Conservation (phyloP, 371 early-diverging fungal genomes). For the Mortierella sp. region DNA sequence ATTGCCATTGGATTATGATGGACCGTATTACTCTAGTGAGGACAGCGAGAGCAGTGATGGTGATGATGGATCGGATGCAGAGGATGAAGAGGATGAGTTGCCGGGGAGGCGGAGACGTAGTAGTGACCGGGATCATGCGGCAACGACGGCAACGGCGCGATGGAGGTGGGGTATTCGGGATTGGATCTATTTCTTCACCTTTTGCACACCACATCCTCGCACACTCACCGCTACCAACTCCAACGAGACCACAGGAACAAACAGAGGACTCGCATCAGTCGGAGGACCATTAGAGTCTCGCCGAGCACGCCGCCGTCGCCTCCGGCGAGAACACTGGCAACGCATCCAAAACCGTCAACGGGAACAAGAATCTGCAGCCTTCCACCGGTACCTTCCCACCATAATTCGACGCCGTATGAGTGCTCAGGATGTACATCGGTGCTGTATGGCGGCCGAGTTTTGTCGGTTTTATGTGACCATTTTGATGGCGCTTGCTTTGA, state of each 20-base stretch:
- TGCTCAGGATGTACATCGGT: constrained; percentile 18
- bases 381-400: constrained; percentile 22
- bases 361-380: constrained; percentile 17
- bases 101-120: not conserved
- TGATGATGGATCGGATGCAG: not conserved
- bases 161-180: constrained; percentile 7
- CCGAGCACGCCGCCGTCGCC: constrained; percentile 25
- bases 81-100: not conserved
- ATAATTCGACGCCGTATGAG: constrained; percentile 14
- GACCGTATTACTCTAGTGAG: not conserved
- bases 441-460: constrained; percentile 35
- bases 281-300: constrained; percentile 5
- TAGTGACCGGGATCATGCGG: not conserved
- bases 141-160: not conserved
- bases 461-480: constrained; percentile 54
- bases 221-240: not conserved
- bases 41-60: not conserved
- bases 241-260: no score
- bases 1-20: not conserved
- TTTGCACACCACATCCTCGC: constrained; percentile 11
- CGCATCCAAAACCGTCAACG: constrained; percentile 19
- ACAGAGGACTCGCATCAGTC: not conserved
- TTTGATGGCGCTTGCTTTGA: constrained; percentile 30
- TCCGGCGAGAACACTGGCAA: constrained; percentile 26
- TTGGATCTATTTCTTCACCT: constrained; percentile 13